A percentile compares a stretch with the other conserved stretches of the same genome.
phyloP scores from a whole-genome alignment of 2,329 filamentous ascomycete genomes.

The Ceratocystis eucalypticola region DNA sequence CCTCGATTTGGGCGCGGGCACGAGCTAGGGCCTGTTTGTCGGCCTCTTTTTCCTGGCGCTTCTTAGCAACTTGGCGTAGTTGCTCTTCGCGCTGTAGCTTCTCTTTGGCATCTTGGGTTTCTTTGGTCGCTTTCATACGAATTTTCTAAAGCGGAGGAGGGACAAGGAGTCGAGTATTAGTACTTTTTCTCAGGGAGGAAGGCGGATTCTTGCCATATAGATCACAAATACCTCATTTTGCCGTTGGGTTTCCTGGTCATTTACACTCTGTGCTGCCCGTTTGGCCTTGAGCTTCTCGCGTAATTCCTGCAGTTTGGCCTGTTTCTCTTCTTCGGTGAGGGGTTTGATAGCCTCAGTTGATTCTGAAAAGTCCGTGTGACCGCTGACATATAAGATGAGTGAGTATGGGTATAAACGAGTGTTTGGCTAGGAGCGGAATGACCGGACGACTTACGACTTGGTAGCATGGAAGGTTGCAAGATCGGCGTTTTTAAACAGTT shows the following conservation, averaged over 20 bases:
- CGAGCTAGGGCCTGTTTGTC: constrained; percentile 77
- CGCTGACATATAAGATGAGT: constrained; percentile 28
- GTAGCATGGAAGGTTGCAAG: constrained; percentile 82
- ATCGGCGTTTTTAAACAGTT: constrained; percentile 69
- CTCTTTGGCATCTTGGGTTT: constrained; percentile 80
- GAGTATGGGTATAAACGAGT: neutral
- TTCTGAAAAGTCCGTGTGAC: constrained; percentile 82
- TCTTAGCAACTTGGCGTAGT: constrained; percentile 77
- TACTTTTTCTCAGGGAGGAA: neutral
- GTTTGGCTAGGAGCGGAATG: neutral
- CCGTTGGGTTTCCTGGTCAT: constrained; percentile 71
- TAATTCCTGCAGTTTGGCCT: constrained; percentile 61
- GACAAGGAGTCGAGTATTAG: neutral
- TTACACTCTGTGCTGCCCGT: constrained; percentile 49
- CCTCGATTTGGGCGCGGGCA: constrained; percentile 87
- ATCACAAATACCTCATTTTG: constrained; percentile 56
- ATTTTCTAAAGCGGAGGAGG: constrained; percentile 38
- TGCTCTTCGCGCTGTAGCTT: constrained; percentile 77
- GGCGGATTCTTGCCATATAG: constrained; percentile 8
- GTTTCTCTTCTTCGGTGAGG: constrained; percentile 83
- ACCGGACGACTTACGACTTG: constrained; percentile 48
- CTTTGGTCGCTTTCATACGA: constrained; percentile 76
- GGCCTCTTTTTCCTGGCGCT: constrained; percentile 74
- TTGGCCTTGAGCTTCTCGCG: constrained; percentile 59
- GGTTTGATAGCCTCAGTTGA: constrained; percentile 86